phyloP scores from a whole-genome alignment of 371 early-diverging fungal species.

The Lichtheimia corymbifera region DNA sequence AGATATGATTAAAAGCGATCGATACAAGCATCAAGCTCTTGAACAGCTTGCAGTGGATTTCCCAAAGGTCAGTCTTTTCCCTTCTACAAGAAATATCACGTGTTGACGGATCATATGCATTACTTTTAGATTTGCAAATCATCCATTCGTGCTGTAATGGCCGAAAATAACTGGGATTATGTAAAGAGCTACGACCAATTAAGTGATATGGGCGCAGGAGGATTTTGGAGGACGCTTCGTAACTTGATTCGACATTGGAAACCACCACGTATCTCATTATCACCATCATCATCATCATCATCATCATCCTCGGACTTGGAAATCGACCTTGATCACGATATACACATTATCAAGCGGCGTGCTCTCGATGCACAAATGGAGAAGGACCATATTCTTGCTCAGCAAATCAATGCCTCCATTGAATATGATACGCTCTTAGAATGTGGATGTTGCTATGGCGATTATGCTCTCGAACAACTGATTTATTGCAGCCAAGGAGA shows the following conservation, averaged over 20 bases:
- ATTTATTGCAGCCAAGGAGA: slow-evolving; percentile 50
- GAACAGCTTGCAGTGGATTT: slow-evolving; percentile 32
- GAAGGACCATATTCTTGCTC: slow-evolving; percentile 34
- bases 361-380: slow-evolving; percentile 18
- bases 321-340: slow-evolving; percentile 35
- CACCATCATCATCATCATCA: not conserved
- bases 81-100: not conserved
- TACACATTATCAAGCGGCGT: slow-evolving; percentile 23
- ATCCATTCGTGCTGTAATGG: slow-evolving; percentile 56
- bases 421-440: slow-evolving; percentile 50
- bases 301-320: not conserved
- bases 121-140: slow-evolving; percentile 50
- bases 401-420: slow-evolving; percentile 28
- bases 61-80: slow-evolving; percentile 31
- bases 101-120: not conserved
- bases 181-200: slow-evolving; percentile 39
- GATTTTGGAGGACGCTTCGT: slow-evolving; percentile 39
- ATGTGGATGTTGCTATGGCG: slow-evolving; percentile 61
- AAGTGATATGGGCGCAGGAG: slow-evolving; percentile 39
- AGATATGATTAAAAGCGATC: slow-evolving; percentile 36
- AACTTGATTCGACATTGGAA: slow-evolving; percentile 41
- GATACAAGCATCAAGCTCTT: slow-evolving; percentile 39
- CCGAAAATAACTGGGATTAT: slow-evolving; percentile 61
- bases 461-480: slow-evolving; percentile 55
- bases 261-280: slow-evolving; percentile 6